phyloP scores from a whole-genome alignment of 768 basidiomycete species.

The Pulveroboletus sp. region DNA sequence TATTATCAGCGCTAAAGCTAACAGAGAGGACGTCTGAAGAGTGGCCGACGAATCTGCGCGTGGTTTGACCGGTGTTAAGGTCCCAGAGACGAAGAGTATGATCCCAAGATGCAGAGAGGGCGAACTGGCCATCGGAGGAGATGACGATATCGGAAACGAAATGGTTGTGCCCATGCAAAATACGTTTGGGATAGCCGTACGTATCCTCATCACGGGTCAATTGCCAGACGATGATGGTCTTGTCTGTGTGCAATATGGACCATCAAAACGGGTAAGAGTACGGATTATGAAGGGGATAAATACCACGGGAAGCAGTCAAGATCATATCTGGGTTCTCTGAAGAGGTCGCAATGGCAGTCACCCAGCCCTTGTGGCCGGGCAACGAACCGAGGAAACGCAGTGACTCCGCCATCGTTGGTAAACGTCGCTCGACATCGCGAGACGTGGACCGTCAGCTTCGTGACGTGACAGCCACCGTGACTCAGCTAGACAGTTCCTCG shows the following conservation, averaged over 20 bases:
- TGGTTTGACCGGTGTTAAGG: conserved; percentile 94
- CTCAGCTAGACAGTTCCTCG: conserved; percentile 54
- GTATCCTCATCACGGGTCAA: conserved; percentile 87
- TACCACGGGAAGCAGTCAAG: conserved; percentile 96
- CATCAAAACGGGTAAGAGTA: conserved; percentile 18
- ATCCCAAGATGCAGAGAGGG: conserved; percentile 99
- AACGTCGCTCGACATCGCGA: conserved; percentile 19
- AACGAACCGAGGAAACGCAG: conserved; percentile 89
- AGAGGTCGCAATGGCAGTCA: conserved; percentile 97
- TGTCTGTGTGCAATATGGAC: conserved; percentile 77
- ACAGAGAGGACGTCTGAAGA: conserved; percentile 97
- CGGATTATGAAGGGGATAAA: conserved; percentile 16
- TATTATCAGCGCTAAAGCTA: conserved; percentile 99
- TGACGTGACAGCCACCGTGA: conserved; percentile 63
- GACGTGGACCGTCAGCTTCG: conserved; percentile 29
- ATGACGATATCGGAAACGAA: conserved; percentile 99
- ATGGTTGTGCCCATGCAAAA: conserved; percentile 98
- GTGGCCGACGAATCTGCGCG: conserved; percentile 97
- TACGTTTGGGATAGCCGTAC: conserved; percentile 96
- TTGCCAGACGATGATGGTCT: conserved; percentile 99
- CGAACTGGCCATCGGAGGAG: conserved; percentile 99
- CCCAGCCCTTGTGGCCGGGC: conserved; percentile 94
- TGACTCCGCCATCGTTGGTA: conserved; percentile 66
- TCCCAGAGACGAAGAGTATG: conserved; percentile 99
- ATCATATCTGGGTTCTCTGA: conserved; percentile 99